Conservation (phyloP, 2,329 filamentous ascomycete genomes). For the Didymella segeticola region DNA sequence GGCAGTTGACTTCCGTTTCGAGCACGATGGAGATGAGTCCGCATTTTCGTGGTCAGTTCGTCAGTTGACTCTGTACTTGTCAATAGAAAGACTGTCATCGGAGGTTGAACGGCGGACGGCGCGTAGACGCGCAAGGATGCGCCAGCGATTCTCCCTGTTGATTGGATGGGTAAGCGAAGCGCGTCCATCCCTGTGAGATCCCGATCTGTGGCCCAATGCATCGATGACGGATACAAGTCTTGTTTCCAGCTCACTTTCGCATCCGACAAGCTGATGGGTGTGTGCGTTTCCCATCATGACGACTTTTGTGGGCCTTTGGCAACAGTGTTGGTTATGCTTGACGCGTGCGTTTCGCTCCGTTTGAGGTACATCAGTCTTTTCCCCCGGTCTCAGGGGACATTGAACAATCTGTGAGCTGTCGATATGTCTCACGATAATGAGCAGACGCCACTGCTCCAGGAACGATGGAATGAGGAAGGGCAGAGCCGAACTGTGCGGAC, state of each 20-base stretch:
- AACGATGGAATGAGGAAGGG: conserved; percentile 40
- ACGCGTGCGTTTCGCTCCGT: conserved; percentile 5
- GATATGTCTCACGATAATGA: conserved; percentile 42
- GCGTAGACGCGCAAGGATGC: too few relatives aligned
- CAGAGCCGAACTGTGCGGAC: conserved; percentile 38
- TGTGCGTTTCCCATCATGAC: conserved; percentile 11
- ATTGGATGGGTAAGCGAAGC: too few relatives aligned
- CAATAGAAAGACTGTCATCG: too few relatives aligned
- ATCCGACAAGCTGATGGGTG: background rate
- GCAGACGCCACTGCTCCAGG: conserved; percentile 49
- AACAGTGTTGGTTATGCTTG: conserved; percentile 2
- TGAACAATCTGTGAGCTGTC: background rate
- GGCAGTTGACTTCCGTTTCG: too few relatives aligned
- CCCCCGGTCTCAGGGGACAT: background rate
- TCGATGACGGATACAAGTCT: conserved; percentile 16
- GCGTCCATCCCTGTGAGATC: too few relatives aligned
- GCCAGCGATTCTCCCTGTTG: too few relatives aligned
- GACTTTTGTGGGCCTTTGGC: conserved; percentile 13
- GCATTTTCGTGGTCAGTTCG: too few relatives aligned
- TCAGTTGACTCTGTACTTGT: too few relatives aligned
- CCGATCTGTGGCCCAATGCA: conserved; percentile 5
- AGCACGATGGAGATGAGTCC: too few relatives aligned
- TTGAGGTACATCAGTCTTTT: background rate
- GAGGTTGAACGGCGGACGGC: too few relatives aligned
- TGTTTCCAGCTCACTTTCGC: conserved; percentile 3